Conservation (phyloP, 352 stramenopile species). For the Globisporangium recalcitrans region DNA sequence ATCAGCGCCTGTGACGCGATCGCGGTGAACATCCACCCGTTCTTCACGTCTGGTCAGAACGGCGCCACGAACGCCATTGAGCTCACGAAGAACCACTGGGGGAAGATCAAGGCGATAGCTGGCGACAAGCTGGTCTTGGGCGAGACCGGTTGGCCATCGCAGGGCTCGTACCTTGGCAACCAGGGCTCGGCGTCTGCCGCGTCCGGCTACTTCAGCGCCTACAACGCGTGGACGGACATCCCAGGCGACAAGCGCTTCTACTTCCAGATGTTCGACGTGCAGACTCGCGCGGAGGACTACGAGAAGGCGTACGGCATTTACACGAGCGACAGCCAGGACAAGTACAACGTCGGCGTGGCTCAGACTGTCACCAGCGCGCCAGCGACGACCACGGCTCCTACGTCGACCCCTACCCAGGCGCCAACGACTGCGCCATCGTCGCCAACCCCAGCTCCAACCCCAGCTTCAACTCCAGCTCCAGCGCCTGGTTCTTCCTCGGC, state of each 20-base stretch:
- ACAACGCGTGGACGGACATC: constrained; percentile 56
- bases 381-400: background rate
- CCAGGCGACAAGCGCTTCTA: constrained; percentile 53
- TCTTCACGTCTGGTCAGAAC: constrained; percentile 43
- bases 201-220: constrained; percentile 48
- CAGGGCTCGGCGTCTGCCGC: constrained; percentile 28
- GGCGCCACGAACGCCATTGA: constrained; percentile 33
- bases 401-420: background rate
- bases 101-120: constrained; percentile 27
- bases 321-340: constrained; percentile 33
- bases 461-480: background rate
- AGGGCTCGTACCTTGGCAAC: constrained; percentile 35
- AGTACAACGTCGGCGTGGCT: constrained; percentile 34
- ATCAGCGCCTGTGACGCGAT: constrained; percentile 41
- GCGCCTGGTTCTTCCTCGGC: constrained; percentile 1
- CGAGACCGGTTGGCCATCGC: constrained; percentile 51
- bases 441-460: constrained; percentile 6
- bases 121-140: constrained; percentile 51
- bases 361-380: background rate
- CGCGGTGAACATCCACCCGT: constrained; percentile 59
- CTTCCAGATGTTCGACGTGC: constrained; percentile 74
- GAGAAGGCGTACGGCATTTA: constrained; percentile 54
- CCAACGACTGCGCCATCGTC: background rate
- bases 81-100: constrained; percentile 46
- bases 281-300: constrained; percentile 30